Conservation (phyloP, 2,329 filamentous ascomycete genomes). For the Aspergillus amoenus region DNA sequence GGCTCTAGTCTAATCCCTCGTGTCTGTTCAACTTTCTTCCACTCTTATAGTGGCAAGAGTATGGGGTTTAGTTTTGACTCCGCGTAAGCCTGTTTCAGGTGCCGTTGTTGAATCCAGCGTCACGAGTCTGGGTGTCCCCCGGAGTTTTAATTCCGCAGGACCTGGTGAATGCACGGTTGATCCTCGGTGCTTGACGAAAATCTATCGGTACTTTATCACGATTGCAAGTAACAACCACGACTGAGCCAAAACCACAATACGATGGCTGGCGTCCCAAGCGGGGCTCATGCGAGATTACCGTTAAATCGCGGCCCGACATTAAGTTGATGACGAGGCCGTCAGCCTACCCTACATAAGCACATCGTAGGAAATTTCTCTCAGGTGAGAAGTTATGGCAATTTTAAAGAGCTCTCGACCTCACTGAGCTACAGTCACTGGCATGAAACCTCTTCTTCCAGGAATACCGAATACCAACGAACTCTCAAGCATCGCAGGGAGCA, state of each 20-base stretch:
- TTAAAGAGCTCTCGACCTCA: background rate
- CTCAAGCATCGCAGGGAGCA: background rate
- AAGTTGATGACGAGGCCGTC: background rate
- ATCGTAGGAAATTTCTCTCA: background rate
- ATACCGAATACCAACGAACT: background rate
- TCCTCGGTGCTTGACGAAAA: constrained; percentile 7
- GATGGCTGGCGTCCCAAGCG: background rate
- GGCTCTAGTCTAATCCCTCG: background rate
- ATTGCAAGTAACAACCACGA: background rate
- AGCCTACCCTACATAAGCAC: background rate
- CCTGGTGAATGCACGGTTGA: background rate
- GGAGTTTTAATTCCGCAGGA: background rate
- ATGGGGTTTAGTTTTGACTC: background rate
- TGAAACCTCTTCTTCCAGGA: background rate
- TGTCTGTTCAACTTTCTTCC: background rate
- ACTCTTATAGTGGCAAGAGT: background rate
- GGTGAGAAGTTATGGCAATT: background rate
- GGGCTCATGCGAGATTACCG: constrained; percentile 3
- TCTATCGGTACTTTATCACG: background rate
- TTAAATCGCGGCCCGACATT: background rate
- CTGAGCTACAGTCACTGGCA: background rate
- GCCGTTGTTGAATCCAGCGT: background rate
- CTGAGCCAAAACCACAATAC: background rate
- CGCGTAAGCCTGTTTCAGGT: constrained; percentile 12
- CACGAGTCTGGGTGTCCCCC: background rate